A percentile compares a stretch with the other conserved stretches of the same genome.
Conservation (phyloP, 2,329 filamentous ascomycete species). For the Cyphellophora europaea region DNA sequence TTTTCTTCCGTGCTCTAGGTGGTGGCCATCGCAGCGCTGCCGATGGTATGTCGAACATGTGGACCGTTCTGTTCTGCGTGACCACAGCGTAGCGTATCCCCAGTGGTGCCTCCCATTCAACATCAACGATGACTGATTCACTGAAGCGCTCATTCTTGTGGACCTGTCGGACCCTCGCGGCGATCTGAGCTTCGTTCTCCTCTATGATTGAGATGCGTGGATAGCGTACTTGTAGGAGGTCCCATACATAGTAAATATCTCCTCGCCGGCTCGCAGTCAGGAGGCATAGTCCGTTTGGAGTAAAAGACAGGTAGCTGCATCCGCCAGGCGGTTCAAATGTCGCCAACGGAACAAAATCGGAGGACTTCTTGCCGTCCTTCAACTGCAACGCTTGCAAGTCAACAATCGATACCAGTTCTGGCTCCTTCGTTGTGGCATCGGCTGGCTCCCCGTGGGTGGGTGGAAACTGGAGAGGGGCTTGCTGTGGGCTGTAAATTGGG, state of each 20-base stretch:
- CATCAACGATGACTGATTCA: constrained; percentile 80
- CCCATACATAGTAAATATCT: constrained; percentile 42
- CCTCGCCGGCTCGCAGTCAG: constrained; percentile 40
- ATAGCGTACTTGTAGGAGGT: constrained; percentile 38
- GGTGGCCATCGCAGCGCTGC: constrained; percentile 84
- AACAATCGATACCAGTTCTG: constrained; percentile 36
- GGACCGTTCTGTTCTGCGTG: constrained; percentile 89
- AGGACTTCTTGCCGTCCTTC: constrained; percentile 20
- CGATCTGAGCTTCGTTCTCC: constrained; percentile 7
- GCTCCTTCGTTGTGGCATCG: constrained; percentile 25
- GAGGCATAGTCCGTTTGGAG: constrained; percentile 36
- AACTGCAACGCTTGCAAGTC: constrained; percentile 36
- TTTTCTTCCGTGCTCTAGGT: constrained; percentile 29
- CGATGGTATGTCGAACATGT: constrained; percentile 77
- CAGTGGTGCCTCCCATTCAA: constrained; percentile 73
- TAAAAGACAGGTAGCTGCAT: constrained; percentile 40
- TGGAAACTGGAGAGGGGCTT: constrained; percentile 31
- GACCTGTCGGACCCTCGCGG: constrained; percentile 60
- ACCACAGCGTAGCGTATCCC: constrained; percentile 80
- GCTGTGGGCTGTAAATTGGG: constrained; percentile 17
- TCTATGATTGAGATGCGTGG: constrained; percentile 20
- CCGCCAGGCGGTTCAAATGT: constrained; percentile 40
- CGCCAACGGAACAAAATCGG: constrained; percentile 26
- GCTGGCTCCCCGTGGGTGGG: constrained; percentile 36
- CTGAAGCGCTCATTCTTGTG: constrained; percentile 88